Evolutionary conservation across 345 rosid species (phyloP).

Genomic region (Aegle marmelos): DNA sequence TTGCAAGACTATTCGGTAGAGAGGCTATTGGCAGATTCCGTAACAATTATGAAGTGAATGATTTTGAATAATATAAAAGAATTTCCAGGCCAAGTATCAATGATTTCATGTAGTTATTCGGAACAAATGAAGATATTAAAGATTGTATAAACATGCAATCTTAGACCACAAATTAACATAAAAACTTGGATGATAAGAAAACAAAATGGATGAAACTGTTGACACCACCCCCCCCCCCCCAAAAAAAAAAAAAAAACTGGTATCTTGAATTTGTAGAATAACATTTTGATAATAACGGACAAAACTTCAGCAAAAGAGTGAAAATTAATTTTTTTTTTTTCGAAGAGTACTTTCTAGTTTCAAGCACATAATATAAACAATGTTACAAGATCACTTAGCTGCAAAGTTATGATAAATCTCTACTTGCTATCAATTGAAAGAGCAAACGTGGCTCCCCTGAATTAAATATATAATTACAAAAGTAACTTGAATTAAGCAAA

Average conservation of each 20-base stretch:
- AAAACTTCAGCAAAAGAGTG: background rate
- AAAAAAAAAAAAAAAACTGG: background rate
- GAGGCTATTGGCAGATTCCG: conserved; percentile 22
- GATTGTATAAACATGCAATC: background rate
- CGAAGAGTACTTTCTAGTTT: background rate
- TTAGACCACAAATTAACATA: background rate
- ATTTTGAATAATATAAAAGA: background rate
- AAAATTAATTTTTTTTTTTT: background rate
- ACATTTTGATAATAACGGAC: background rate
- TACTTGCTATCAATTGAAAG: conserved; percentile 1
- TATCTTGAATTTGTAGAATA: background rate
- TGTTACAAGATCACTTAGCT: conserved; percentile 1
- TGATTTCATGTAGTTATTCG: conserved; percentile 27
- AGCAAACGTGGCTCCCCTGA: conserved; percentile 11
- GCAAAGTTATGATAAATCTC: conserved; percentile 18
- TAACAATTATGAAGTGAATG: conserved; percentile 9
- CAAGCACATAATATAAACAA: background rate
- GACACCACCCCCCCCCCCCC: no score
- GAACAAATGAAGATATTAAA: conserved; percentile 1
- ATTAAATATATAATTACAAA: background rate
- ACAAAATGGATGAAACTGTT: background rate
- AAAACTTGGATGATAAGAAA: background rate
- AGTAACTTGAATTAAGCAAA: conserved; percentile 29
- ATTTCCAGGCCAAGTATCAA: conserved; percentile 32
- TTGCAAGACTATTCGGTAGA: background rate